phyloP scores from a whole-genome alignment of 352 stramenopile species.

The Globisporangium mamillatum region DNA sequence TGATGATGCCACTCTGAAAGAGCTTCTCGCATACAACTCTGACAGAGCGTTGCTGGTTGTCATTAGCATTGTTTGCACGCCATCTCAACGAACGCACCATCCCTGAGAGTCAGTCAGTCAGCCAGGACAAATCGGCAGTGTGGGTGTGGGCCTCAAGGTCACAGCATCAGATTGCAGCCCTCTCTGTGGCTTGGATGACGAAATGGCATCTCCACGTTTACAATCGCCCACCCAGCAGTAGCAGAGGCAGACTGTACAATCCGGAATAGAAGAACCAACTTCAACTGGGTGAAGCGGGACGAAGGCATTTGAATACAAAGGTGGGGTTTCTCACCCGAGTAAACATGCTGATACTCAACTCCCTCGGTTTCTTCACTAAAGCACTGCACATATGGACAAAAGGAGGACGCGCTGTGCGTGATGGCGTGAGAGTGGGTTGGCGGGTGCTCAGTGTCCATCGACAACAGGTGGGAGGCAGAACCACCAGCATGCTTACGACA shows the following conservation, averaged over 20 bases:
- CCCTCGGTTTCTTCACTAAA: not conserved
- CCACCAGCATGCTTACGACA: not conserved
- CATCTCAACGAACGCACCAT: too few species aligned
- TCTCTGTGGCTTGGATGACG: too few species aligned
- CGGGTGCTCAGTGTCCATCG: not conserved
- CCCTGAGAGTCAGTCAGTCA: too few species aligned
- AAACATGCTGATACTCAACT: not conserved
- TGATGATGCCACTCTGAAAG: too few species aligned
- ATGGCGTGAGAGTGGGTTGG: not conserved
- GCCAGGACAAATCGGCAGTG: too few species aligned
- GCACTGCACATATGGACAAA: not conserved
- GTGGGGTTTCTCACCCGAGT: not conserved
- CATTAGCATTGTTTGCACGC: too few species aligned
- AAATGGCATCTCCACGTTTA: too few species aligned
- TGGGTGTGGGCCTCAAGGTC: too few species aligned
- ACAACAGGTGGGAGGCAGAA: not conserved
- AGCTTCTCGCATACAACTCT: too few species aligned
- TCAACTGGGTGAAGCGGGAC: not conserved
- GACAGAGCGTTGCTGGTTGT: too few species aligned
- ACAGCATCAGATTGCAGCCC: too few species aligned
- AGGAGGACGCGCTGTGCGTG: not conserved
- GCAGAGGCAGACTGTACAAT: not conserved
- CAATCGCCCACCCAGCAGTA: not conserved
- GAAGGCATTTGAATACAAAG: not conserved
- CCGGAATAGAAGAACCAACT: not conserved